Evolutionary conservation across 2,329 filamentous ascomycete species (phyloP), one percentile per base, ranked within the genome.

Genomic region (Beauveria sp.): DNA sequence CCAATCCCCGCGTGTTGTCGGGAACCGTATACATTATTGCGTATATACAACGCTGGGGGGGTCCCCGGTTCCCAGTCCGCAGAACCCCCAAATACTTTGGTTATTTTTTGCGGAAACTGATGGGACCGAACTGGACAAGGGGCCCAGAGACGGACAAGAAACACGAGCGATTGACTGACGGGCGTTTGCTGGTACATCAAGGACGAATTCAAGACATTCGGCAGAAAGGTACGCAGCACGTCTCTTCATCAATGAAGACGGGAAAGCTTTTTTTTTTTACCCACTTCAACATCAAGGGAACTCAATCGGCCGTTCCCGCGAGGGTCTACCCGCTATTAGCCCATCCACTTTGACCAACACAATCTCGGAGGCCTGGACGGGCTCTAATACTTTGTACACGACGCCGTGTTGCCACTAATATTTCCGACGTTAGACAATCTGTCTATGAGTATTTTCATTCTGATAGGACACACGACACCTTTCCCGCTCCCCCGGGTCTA

Each of bases 331-430:
- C 53, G 53, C 53, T 20, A 28, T 16, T 42, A 43, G 40, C 38
- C 53, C 31, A 46, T 46, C 53, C 40, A 46, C 53, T 56, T 56
- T 56, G 53, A 56, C 53, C 53, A 56, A 56, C 53, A 56, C 53
- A 31, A 56, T 28, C 42, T 34, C 40, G 5, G 52, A 16, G 20
- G 14, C 10, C 18, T 28, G 40, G 24, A 56, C 40, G 40, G 49
- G 3, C 16, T 42, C 31, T 34, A 3, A 31, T 31, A 31, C 31
- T 12, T 31, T 45, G 12, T 45, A 10, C 16, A 8, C 38, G 38
- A 31, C 9, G 24, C 20, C 52, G 12, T 42, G 22, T 38, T 6
- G 52, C 6, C 20, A 43, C 40, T 45, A 56, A 24, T 42, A 56
- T 46, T 24, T n/a, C 40, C 16, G 16, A 56, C 18, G 53, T 31